These are phyloP conservation scores for Podospora conica DNA, from an alignment of 495 filamentous ascomycete species.

Conservation along the genomic window DNA sequence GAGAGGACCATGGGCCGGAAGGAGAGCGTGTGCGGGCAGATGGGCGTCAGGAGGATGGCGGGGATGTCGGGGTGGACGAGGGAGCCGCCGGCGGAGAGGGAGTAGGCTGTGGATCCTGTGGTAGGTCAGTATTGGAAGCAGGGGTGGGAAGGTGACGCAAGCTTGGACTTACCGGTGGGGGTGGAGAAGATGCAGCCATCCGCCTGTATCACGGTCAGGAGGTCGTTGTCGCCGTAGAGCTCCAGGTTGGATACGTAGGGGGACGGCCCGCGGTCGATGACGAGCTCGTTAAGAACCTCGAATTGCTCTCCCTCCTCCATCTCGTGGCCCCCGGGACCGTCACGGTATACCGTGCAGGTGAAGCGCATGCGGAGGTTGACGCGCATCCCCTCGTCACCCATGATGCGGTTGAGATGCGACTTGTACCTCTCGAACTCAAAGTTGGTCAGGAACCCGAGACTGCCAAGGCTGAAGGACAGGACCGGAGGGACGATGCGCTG, in stretches of 20 bases:
- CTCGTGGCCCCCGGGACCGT: slow-evolving; percentile 39
- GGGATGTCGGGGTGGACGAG: slow-evolving; percentile 96
- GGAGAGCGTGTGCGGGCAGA: slow-evolving; percentile 92
- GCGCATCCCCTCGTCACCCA: slow-evolving; percentile 89
- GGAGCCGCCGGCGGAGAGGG: slow-evolving; percentile 88
- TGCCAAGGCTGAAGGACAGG: slow-evolving; percentile 81
- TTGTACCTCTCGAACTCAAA: slow-evolving; percentile 85
- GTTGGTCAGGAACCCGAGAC: slow-evolving; percentile 85
- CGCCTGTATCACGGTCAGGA: slow-evolving; percentile 89
- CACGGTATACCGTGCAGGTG: slow-evolving; percentile 88
- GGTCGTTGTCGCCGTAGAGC: slow-evolving; percentile 86
- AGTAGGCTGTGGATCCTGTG: slow-evolving; percentile 84
- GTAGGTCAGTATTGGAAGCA: slow-evolving; percentile 8
- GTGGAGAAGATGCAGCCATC: slow-evolving; percentile 97
- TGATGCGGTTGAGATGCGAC: slow-evolving; percentile 70
- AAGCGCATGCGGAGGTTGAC: slow-evolving; percentile 97
- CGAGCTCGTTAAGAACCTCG: slow-evolving; percentile 93
- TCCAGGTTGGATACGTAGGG: slow-evolving; percentile 96
- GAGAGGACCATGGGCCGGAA: slow-evolving; percentile 99
- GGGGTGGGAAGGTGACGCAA: no score
- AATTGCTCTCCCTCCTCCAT: slow-evolving; percentile 79
- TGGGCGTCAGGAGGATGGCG: slow-evolving; percentile 93
- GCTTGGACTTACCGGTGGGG: slow-evolving; percentile 61
- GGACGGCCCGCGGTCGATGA: slow-evolving; percentile 93
- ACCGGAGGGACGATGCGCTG: slow-evolving; percentile 88